Evolutionary conservation across 768 basidiomycete genomes (phyloP).

Genomic region (Auriscalpium orientale): DNA sequence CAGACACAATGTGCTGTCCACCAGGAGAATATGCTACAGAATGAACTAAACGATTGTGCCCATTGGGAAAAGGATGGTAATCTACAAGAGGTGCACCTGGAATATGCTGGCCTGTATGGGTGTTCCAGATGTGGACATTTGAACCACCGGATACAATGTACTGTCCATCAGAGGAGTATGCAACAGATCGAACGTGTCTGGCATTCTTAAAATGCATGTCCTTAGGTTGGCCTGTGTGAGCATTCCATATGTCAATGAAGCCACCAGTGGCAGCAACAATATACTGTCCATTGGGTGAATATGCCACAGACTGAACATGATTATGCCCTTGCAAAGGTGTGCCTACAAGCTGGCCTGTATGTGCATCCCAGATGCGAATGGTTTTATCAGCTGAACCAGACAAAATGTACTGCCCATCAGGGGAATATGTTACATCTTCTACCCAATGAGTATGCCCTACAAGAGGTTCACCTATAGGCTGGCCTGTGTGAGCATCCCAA

Average conservation of each 20-base stretch:
- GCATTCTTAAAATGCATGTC: neutral
- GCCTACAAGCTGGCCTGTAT: neutral
- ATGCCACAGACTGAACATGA: neutral
- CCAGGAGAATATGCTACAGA: too few relatives aligned
- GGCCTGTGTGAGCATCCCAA: too few relatives aligned
- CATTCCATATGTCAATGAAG: neutral
- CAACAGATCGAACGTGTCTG: neutral
- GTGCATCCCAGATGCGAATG: neutral
- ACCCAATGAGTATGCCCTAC: neutral
- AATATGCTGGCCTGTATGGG: neutral
- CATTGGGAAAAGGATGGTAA: neutral
- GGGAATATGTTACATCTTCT: neutral
- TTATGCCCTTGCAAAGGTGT: neutral
- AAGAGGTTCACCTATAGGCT: too few relatives aligned
- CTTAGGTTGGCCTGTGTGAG: neutral
- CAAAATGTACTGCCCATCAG: neutral
- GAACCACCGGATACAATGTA: neutral
- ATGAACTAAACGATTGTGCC: too few relatives aligned
- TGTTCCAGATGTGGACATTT: neutral
- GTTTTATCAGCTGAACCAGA: neutral
- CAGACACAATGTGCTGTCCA: neutral
- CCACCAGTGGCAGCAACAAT: neutral
- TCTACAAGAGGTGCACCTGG: neutral
- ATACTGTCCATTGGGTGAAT: neutral
- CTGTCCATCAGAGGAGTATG: neutral